Evolutionary conservation across 306 rosid species (phyloP), one percentile per base, ranked within the genome.

Genomic region (Hylodesmum podocarpum): DNA sequence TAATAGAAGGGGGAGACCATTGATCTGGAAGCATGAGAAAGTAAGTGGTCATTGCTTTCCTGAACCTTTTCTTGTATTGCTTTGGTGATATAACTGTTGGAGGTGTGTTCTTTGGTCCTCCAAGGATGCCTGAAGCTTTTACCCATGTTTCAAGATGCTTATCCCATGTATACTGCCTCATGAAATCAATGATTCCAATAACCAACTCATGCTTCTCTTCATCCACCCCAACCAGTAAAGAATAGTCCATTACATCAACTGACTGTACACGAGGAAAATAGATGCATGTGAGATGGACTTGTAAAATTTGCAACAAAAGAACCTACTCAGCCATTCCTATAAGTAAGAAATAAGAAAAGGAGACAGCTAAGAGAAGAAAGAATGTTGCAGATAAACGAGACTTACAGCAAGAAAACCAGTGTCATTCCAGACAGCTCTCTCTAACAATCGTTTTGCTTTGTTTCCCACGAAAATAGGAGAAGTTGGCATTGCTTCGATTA

Each of bases 151-250:
- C 99, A 57, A 96, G 96, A 84, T 96, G 99, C 82, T 96, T 96
- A 87, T 96, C 99, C 99, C 99, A 95, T 12, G 99, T 95, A 83
- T 94, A 94, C 69, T 95, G 99, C 67, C 99, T 92, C 99, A 96
- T 84, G 85, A 89, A 96, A 78, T 96, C 99, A 72, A 96, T 96
- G 81, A 96, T 91, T 83, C 98, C 99, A 72, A 96, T 87, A 78
- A 96, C 94, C 84, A 96, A 79, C 73, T 96, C 94, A 47, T 93
- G 93, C 81, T 86, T 96, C 81, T 89, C 97, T 87, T 96, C 91
- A 76, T 96, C 99, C 85, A 96, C 83, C 59, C 99, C 99, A 55
- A 92, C 97, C 75, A 96, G 91, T 62, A 96, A 78, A 34, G 99
- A 96, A 76, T 96, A 96, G 86, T 96, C 99, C 99, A 96, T 96